Evolutionary conservation across 1,284 basidiomycete species (phyloP), one percentile per base, ranked within the genome.

Genomic region (Butyriboletus regius): DNA sequence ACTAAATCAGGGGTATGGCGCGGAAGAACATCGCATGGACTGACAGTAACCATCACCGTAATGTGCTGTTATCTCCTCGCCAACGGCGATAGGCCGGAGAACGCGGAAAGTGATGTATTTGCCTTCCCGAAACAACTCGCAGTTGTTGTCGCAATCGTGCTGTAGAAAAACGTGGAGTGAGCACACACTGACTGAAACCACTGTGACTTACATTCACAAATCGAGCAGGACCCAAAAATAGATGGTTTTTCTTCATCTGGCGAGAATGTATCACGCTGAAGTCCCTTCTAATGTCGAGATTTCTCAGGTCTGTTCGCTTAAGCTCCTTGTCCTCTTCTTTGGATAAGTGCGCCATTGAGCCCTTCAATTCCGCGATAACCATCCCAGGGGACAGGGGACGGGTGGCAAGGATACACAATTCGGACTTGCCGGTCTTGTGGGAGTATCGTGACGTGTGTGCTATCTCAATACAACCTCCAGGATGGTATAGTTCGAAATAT

Each of bases 101-200:
- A 88, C 86, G 43, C 88, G 83, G 72, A 95, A 95, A 24, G 88
- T 87, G 70, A 95, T 92, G 65, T 89, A 89, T 61, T 81, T 78
- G 34, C 90, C 91, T 69, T 88, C 83, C 46, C 90, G 83, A 65
- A 91, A 88, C 48, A 93, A 77, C 60, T 92, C 87, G 51, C 85
- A 87, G 65, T 94, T 93, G 59, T 92, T 88, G 52, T 90, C 81
- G 68, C 91, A 94, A 66, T 94, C 91, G 64, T 94, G 91, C 87
- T 91, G 67, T 54, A 67, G 47, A 60, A 36, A 41, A 49, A 43
- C 48, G 45, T 39, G 52, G 50, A 52, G 60, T 50, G 44, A 58
- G 49, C 48, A 26, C 43, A 48, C 56, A 45, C 53, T 53, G 52
- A 20, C 48, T 48, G 29, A 59, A 46, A 46, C 41, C 43, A 42